Evolutionary conservation across 768 basidiomycete species (phyloP), one percentile per base, ranked within the genome.

Genomic region (Xanthoconium stramineum): DNA sequence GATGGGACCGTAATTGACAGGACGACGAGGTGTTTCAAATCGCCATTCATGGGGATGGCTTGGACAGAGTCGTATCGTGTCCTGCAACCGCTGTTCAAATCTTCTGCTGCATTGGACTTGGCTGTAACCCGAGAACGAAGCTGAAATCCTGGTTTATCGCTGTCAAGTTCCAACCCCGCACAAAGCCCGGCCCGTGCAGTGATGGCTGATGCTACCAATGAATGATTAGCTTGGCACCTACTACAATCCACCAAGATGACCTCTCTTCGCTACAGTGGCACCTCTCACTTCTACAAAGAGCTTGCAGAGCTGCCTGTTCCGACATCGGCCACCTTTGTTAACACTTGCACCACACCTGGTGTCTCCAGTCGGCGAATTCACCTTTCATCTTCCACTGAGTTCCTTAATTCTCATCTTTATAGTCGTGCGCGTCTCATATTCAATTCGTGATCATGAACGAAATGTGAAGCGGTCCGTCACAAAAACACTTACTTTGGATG

Each of bases 371-470:
- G 43, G 61, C 33, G 6, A 17, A 50, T 13, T 45, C 20, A n/a
- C 43, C 19, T 33, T 32, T 6, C 17, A 5, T 44, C 33, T 24
- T 2, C 24, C 36, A 4, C 15, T 19, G 5, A 2, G 8, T 24
- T 9, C 17, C 5, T 19, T 29, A 7, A 32, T 5, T 19, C 6
- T 12, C 17, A 35, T 30, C 24, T 9, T 46, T 28, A 6, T 47
- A 79, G 80, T 70, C 10, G 63, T 82, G 35, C 77, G 81, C 29
- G 61, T 82, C 20, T 69, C 73, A 0, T 82, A 78, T 54, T 75
- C 78, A 2, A 69, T 78, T 20, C 73, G 76, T 35, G 83, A 86
- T 63, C 82, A 84, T 60, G 63, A 69, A 20, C 72, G 76, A 42
- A 84, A 85, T 51, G 58, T 65, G 32, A 84, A 80, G 58, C 74